Percentiles rank a stretch among this genome's conserved stretches.
These are phyloP conservation scores for Primulina huaijiensis DNA, from an alignment of 257 asterid species.

Conservation along the genomic window DNA sequence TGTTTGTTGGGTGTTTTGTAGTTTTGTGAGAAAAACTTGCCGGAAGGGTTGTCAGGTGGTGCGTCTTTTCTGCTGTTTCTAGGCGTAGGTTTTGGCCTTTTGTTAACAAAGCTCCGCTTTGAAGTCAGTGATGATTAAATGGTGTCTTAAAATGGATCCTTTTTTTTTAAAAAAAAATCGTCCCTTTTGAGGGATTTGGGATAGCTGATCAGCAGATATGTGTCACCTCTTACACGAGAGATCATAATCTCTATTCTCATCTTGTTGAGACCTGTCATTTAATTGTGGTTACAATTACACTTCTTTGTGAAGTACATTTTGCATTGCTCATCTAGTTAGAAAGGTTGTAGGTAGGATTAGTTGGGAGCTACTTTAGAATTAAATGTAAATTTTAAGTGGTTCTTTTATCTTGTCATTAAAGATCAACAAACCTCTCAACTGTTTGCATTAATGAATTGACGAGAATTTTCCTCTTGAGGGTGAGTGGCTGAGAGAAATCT, in stretches of 20 bases:
- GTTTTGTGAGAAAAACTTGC: background rate
- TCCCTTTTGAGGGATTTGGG: background rate
- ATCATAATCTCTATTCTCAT: no score
- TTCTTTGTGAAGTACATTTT: background rate
- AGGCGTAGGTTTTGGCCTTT: background rate
- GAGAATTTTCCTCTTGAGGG: no score
- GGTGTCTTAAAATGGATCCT: no score
- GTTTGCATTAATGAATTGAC: background rate
- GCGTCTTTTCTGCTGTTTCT: no score
- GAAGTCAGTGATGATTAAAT: background rate
- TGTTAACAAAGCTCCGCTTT: background rate
- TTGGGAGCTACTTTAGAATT: background rate
- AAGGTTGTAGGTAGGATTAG: slow-evolving; percentile 26
- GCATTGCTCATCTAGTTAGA: background rate
- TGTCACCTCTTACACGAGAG: no score
- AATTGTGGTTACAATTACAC: background rate
- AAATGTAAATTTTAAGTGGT: background rate
- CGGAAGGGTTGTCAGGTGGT: background rate
- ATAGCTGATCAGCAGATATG: no score
- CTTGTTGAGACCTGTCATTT: no score
- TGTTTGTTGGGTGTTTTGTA: background rate
- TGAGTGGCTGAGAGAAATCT: background rate
- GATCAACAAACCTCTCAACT: slow-evolving; percentile 7
- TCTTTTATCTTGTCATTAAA: slow-evolving; percentile 7
- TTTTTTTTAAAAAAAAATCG: no score